Percentiles rank a stretch among this genome's conserved stretches.
Evolutionary conservation across 768 basidiomycete genomes (phyloP).

Genomic region (Wakefieldia striispora): DNA sequence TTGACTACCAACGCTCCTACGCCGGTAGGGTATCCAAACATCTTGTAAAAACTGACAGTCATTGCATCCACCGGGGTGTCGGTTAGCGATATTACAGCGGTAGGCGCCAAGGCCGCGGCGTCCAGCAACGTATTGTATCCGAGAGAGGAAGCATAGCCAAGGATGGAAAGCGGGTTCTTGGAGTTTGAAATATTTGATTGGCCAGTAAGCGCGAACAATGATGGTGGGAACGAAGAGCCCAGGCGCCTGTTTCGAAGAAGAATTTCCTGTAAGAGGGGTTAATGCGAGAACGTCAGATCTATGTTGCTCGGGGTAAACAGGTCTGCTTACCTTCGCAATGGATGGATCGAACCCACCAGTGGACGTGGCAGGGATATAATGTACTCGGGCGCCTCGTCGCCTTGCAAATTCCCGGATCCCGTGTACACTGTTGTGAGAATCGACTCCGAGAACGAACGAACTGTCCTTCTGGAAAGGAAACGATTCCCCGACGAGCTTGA

Average conservation of each 20-base stretch:
- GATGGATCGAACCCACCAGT: constrained; percentile 63
- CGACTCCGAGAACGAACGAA: constrained; percentile 64
- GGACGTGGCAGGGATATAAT: constrained; percentile 62
- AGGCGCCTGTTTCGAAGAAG: constrained; percentile 55
- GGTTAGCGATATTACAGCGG: constrained; percentile 62
- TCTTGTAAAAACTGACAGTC: constrained; percentile 85
- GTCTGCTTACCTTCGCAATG: constrained; percentile 53
- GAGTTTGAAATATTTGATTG: constrained; percentile 82
- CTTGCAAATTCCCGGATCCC: constrained; percentile 74
- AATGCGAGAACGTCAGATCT: constrained; percentile 12
- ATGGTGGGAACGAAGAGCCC: constrained; percentile 36
- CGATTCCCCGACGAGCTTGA: constrained; percentile 81
- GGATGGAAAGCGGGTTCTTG: constrained; percentile 65
- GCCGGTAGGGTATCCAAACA: constrained; percentile 87
- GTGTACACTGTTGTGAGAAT: constrained; percentile 84
- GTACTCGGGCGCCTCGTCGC: constrained; percentile 51
- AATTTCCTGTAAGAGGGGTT: constrained; percentile 42
- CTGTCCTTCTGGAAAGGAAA: constrained; percentile 66
- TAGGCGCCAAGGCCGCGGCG: constrained; percentile 77
- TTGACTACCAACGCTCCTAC: constrained; percentile 78
- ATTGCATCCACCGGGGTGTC: constrained; percentile 76
- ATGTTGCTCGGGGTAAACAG: neutral
- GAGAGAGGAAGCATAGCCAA: constrained; percentile 59
- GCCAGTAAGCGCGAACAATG: constrained; percentile 73
- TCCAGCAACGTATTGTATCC: constrained; percentile 80